A percentile compares a stretch with the other conserved stretches of the same genome.
Conservation (phyloP, 176 grass and related monocot genomes). For the Olyra latifolia region DNA sequence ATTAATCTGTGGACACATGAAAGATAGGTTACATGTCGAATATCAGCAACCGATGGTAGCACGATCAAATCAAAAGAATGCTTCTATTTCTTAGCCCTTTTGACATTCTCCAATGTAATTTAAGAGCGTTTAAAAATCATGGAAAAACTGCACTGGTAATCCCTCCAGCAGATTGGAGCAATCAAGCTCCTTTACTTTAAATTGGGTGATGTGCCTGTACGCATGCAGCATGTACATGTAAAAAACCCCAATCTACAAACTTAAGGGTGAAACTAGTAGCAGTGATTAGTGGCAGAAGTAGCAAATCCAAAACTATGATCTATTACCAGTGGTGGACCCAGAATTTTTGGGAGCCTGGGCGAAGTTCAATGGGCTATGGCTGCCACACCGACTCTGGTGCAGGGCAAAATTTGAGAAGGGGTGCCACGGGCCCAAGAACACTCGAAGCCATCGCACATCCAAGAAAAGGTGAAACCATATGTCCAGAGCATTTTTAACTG, state of each 20-base stretch:
- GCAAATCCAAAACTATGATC: neutral
- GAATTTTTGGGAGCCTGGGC: no score
- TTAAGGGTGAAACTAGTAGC: neutral
- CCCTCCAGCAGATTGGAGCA: neutral
- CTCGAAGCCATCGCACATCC: no score
- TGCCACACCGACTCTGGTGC: no score
- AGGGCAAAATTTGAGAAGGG: no score
- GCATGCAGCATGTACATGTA: neutral
- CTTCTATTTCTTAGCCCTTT: neutral
- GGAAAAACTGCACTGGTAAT: neutral
- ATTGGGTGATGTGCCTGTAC: neutral
- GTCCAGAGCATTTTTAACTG: no score
- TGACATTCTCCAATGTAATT: neutral
- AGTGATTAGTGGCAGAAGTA: neutral
- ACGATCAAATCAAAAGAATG: neutral
- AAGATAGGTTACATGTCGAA: neutral
- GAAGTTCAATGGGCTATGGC: no score
- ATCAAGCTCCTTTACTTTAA: neutral
- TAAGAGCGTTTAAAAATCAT: neutral
- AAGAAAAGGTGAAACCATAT: no score
- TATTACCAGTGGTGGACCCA: no score
- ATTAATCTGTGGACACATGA: slow-evolving; percentile 63
- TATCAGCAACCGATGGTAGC: neutral
- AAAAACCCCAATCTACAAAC: neutral
- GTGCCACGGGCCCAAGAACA: no score